These are phyloP conservation scores for Aegilops bicornis DNA, from an alignment of 176 grass and related monocot species.

Conservation along the genomic window DNA sequence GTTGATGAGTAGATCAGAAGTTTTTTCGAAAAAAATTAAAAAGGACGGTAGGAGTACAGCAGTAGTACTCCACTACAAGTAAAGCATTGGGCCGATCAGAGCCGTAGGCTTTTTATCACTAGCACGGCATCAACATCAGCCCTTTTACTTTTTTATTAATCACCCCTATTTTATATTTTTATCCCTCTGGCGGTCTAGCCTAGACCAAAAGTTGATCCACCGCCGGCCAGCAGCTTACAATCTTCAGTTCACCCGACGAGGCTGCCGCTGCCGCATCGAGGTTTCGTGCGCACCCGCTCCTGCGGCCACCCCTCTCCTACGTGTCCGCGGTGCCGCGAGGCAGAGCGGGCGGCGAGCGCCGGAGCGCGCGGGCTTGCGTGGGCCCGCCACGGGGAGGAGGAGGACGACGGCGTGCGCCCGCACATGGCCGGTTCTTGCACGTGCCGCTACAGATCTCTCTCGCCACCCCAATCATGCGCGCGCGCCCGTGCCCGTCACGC, in stretches of 20 bases:
- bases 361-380: neutral
- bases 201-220: neutral
- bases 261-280: neutral
- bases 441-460: slow-evolving; percentile 17
- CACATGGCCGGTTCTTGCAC: neutral
- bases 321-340: no score
- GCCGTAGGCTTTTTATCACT: neutral
- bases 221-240: neutral
- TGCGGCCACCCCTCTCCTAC: no score
- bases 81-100: neutral
- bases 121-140: neutral
- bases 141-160: neutral
- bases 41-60: no score
- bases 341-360: no score
- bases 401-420: neutral
- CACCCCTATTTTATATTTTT: no score
- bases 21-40: no score
- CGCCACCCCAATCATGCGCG: neutral
- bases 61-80: neutral
- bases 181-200: no score
- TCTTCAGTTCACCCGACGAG: neutral
- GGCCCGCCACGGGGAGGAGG: neutral
- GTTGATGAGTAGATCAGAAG: no score
- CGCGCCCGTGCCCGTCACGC: neutral
- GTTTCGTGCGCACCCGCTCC: no score